Percentiles rank a stretch among this genome's conserved stretches.
These are phyloP conservation scores for Diplodia mutila DNA, from an alignment of 2,329 filamentous ascomycete species.

Conservation along the genomic window DNA sequence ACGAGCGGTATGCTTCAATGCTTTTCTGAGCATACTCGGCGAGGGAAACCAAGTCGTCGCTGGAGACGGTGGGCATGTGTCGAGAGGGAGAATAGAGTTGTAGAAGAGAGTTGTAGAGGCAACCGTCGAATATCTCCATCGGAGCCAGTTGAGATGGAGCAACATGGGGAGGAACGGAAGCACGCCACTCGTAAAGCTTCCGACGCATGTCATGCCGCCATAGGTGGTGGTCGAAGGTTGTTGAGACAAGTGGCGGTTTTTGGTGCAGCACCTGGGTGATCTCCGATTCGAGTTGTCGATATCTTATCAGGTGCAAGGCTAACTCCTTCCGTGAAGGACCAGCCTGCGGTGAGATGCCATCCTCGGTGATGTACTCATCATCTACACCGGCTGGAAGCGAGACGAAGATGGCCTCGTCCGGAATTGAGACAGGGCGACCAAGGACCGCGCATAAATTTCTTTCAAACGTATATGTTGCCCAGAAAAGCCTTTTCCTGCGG, in stretches of 20 bases:
- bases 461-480: constrained; percentile 2
- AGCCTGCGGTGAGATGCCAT: background rate
- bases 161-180: background rate
- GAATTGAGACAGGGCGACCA: background rate
- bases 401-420: constrained; percentile 1
- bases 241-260: background rate
- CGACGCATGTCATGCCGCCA: background rate
- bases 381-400: background rate
- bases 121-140: background rate
- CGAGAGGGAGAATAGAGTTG: background rate
- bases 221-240: background rate
- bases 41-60: background rate
- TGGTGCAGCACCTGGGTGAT: background rate
- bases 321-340: background rate
- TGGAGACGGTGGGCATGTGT: background rate
- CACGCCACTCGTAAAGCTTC: background rate
- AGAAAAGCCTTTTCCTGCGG: constrained; percentile 3
- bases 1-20: background rate
- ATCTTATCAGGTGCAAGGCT: background rate
- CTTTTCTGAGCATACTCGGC: background rate
- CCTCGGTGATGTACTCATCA: background rate
- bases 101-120: background rate
- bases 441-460: background rate
- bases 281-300: background rate
- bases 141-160: background rate